Base-by-base conservation (phyloP, 345 rosid genomes). In the Streptanthus diversifolius region DNA sequence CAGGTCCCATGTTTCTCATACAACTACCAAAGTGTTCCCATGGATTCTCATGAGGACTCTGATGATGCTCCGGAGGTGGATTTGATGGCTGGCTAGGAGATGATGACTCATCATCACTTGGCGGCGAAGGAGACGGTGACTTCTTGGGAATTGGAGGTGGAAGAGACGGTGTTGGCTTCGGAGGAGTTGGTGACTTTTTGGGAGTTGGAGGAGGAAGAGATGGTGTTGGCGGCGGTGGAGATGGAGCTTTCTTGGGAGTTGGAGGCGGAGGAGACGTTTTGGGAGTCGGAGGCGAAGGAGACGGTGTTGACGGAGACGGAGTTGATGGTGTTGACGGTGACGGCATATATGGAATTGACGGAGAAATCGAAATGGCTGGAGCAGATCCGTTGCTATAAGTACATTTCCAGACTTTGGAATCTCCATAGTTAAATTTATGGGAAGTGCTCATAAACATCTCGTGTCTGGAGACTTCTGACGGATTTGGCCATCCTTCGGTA, bases 301-400 rank as follows among this genome's bases (percentile, higher is more conserved):
- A 13, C 6, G 35, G 32, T 3, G 58, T 27, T n/a, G n/a, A n/a
- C n/a, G n/a, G n/a, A 0, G 57, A 7, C 4, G 13, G 70, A 14
- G n/a, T n/a, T n/a, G 70, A 13, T 1, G 32, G 19, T 15, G 24
- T 55, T 33, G 40, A 12, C 0, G 66, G 66, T 9, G 39, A 65
- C 2, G 71, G 72, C 0, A 12, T 14, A 3, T 7, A 10, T 0
- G 74, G 67, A 49, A 8, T 22, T 11, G 58, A 29, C 0, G 76
- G 69, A 30, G 73, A 75, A 17, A 75, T 68, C 1, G 79, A 75
- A 8, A 75, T 68, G 5, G 74, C 74, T 2, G 78, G 78, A 57
- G 35, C 44, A 49, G 78, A 58, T 37, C 74, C 74, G 18, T 68
- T 68, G 51, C 79, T 75, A 52, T 30, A 51, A 60, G 49, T 52